These are phyloP conservation scores for Posidonia australis DNA, from an alignment of 106 monocot species.

Conservation along the genomic window DNA sequence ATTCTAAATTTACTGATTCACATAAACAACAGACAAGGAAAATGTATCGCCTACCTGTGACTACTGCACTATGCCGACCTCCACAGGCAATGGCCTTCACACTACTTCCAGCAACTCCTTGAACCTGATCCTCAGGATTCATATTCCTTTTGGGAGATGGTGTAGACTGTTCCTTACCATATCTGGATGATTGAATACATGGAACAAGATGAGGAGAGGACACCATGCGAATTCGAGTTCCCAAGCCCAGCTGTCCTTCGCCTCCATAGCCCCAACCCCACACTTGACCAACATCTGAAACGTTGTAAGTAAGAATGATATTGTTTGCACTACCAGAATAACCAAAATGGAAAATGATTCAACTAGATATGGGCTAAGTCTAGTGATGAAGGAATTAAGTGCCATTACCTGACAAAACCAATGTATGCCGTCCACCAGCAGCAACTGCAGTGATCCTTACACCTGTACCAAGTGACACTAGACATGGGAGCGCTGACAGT, in stretches of 20 bases:
- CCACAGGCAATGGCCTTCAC: slow-evolving; percentile 96
- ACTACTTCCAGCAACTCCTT: slow-evolving; percentile 35
- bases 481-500: slow-evolving; percentile 64
- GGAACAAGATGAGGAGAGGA: slow-evolving; percentile 86
- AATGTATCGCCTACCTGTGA: slow-evolving; percentile 56
- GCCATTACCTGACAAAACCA: slow-evolving; percentile 81
- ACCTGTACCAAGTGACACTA: slow-evolving; percentile 55
- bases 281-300: slow-evolving; percentile 87
- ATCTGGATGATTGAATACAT: slow-evolving; percentile 53
- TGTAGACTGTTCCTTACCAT: slow-evolving; percentile 41
- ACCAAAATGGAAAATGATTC: background rate
- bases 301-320: slow-evolving; percentile 27
- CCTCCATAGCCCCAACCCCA: slow-evolving; percentile 99
- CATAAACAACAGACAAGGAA: background rate
- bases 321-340: background rate
- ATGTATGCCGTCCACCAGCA: slow-evolving; percentile 86
- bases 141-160: slow-evolving; percentile 24
- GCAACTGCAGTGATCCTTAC: slow-evolving; percentile 57
- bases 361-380: background rate
- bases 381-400: background rate
- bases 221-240: slow-evolving; percentile 72
- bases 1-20: too few relatives aligned
- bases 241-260: slow-evolving; percentile 95
- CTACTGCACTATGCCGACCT: slow-evolving; percentile 88
- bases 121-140: slow-evolving; percentile 28